Evolutionary conservation across 2,329 filamentous ascomycete genomes (phyloP).

Genomic region (Talaromyces sp.): DNA sequence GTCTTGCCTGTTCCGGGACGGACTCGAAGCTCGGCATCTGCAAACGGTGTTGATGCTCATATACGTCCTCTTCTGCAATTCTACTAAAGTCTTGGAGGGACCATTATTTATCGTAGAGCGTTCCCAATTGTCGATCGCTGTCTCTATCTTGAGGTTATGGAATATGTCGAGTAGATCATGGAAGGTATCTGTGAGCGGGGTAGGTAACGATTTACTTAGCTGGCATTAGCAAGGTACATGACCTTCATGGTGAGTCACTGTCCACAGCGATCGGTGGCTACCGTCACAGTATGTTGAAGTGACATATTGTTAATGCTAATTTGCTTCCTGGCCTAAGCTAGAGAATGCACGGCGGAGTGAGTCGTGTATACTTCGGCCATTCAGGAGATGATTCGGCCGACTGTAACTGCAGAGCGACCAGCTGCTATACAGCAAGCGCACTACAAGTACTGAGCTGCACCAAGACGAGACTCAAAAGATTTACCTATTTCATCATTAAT

Average conservation of each 20-base stretch:
- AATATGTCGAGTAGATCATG: not conserved
- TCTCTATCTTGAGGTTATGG: not conserved
- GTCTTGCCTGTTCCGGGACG: conserved; percentile 4
- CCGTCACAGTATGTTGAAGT: not conserved
- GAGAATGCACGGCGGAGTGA: conserved; percentile 2
- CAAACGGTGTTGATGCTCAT: conserved; percentile 2
- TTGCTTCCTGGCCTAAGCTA: not conserved
- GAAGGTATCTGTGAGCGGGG: not conserved
- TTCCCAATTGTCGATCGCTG: not conserved
- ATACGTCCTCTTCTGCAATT: not conserved
- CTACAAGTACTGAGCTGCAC: not conserved
- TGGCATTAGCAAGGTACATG: not conserved
- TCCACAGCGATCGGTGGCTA: not conserved
- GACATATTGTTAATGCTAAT: not conserved
- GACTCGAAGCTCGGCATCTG: conserved; percentile 9
- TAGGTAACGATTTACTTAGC: not conserved
- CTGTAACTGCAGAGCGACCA: not conserved
- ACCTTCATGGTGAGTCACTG: not conserved
- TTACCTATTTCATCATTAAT: not conserved
- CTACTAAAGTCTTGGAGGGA: not conserved
- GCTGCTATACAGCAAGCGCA: not conserved
- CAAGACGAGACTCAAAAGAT: not conserved
- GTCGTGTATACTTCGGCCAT: conserved; percentile 1
- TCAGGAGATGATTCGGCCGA: conserved; percentile 2
- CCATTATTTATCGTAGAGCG: not conserved